Evolutionary conservation across 495 filamentous ascomycete species (phyloP), one percentile per base, ranked within the genome.

Genomic region (Elasticomyces elasticus): DNA sequence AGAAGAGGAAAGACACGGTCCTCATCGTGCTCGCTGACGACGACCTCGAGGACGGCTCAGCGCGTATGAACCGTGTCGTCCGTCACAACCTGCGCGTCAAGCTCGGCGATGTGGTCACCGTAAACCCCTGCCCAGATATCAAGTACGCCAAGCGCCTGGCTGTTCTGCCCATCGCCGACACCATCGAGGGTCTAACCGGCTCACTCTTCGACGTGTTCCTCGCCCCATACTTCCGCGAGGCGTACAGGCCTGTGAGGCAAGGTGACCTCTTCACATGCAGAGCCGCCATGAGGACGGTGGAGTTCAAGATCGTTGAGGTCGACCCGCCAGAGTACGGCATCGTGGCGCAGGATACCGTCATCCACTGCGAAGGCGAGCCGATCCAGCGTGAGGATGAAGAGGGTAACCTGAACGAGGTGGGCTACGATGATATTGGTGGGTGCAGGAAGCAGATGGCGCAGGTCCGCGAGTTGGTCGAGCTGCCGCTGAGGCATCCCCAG

Each of bases 61-160:
- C 86, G 51, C 85, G 92, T 55, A 89, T 98, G 71, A 98, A 98
- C 78, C 89, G 92, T 66, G 94, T 95, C 55, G 89, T 97, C 60
- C 82, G 92, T 62, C 92, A 96, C 78, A 98, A 98, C 72, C 81
- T 98, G 41, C 86, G 92, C 26, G 92, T 98, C 54, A 95, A 96
- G 81, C 91, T 95, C 68, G 94, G 92, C 61, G 92, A 98, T 69
- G 83, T 97, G 61, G 82, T 97, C 65, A 95, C 90, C 49, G 87
- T 98, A 53, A 89, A 97, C 76, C 80, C 92, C n/a, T 98, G 92
- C 74, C 91, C 94, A n/a, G 92, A 98, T 69, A 98, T 98, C 74
- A 98, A 98, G 95, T 98, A 98, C 72, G 92, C 92, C 71, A 97
- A 97, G 79, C 90, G 92, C 64, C 95, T 98, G 67, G 92, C 94